phyloP scores from a whole-genome alignment of 768 basidiomycete species.

The Daedaleopsis sinensis region DNA sequence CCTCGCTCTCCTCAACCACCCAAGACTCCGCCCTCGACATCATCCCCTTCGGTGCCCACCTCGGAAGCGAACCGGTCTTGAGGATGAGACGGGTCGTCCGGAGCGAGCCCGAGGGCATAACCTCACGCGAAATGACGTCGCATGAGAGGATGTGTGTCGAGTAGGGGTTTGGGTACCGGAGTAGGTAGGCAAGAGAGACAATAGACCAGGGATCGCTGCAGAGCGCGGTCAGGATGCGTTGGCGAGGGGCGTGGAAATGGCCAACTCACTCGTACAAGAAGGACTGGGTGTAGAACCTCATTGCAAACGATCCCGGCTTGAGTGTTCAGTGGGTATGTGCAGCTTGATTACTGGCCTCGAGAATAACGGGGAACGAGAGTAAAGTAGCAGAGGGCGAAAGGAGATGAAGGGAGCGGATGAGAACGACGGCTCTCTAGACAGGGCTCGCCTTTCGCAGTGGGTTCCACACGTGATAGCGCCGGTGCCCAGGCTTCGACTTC shows the following conservation, averaged over 20 bases:
- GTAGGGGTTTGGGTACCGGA: constrained; percentile 95
- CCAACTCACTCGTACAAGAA: constrained; percentile 57
- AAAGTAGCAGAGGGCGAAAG: background rate
- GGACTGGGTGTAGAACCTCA: constrained; percentile 59
- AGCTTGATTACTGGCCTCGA: constrained; percentile 3
- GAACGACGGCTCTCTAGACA: constrained; percentile 9
- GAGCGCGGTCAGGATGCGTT: constrained; percentile 15
- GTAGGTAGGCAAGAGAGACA: constrained; percentile 90
- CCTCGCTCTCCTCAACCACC: constrained; percentile 94
- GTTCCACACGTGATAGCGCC: constrained; percentile 9
- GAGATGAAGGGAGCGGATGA: constrained; percentile 1
- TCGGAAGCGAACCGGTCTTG: constrained; percentile 88
- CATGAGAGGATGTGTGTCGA: constrained; percentile 93
- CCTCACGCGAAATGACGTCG: constrained; percentile 87
- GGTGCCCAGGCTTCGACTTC: constrained; percentile 7
- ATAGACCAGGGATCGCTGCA: constrained; percentile 91
- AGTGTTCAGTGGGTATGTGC: background rate
- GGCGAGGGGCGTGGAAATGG: background rate
- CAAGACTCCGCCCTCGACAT: constrained; percentile 86
- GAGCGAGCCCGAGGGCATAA: constrained; percentile 74
- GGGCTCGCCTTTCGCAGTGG: constrained; percentile 16
- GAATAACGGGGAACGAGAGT: background rate
- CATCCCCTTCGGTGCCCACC: constrained; percentile 88
- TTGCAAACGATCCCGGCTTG: constrained; percentile 43
- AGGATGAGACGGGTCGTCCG: constrained; percentile 89